Evolutionary conservation across 352 stramenopile species (phyloP), one percentile per base, ranked within the genome.

Genomic region (Peronospora tabacina): DNA sequence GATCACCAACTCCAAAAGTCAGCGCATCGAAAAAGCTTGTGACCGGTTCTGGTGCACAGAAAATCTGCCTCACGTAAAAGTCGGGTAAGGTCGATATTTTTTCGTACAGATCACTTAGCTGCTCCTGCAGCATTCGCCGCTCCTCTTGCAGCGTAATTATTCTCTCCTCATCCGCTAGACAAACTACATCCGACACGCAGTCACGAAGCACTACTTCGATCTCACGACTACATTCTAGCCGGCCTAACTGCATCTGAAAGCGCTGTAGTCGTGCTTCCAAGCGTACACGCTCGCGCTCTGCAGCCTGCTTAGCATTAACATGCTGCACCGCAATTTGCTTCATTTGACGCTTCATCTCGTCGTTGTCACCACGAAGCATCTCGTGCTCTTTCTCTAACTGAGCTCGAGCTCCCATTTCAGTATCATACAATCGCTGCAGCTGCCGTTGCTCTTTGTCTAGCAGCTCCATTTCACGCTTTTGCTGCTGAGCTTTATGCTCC

Each of bases 41-140:
- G 19, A 66, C 70, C 17, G 79, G 75, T 26, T 92, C 82, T 1
- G 72, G 58, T 20, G 77, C 77, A 52, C 82, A 92, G 56, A 92
- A 92, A 37, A 92, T 85, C 62, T 90, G 70, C 33, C 80, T 77
- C 42, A 90, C 73, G 38, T 92, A 92, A 37, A 92, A 92, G 34
- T 90, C 82, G 24, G 82, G 82, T 33, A 90, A 63, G 10, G 75
- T 85, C 35, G 82, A 89, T 58, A 90, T 84, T 53, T 90, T 93
- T 40, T 88, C 50, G 40, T 85, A 82, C 19, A 93, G 50, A 37
- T 90, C 73, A 12, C 72, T 74, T 8, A 93, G 62, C 11, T 74
- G 70, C 30, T 85, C 64, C 42, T 88, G 75, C 28, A 93, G 49
- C 20, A 85, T 66, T n/a, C 67, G 63, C 11, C 80, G 75, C 55